Evolutionary conservation across 176 grass and related monocot species (phyloP), one percentile per base, ranked within the genome.

Genomic region (Pharus latifolius): DNA sequence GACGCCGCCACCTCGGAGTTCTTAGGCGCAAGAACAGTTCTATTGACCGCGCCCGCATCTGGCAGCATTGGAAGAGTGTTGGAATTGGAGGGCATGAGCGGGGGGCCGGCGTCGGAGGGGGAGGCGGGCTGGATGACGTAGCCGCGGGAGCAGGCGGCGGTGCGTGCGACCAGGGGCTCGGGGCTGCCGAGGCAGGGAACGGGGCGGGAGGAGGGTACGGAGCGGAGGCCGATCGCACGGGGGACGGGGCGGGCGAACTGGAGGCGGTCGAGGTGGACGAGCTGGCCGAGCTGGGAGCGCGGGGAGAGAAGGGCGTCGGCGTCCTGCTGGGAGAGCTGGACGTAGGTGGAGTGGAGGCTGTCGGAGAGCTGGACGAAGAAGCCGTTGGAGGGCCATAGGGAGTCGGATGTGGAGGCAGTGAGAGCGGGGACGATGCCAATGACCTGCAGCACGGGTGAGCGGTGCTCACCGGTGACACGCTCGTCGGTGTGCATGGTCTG

Each of bases 321-420:
- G 34, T 92, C 89, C 34, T 63, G 41, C 19, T 69, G 72, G 7
- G 83, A 78, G n/a, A 87, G 77, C 51, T 87, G 78, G 8, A 96
- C 89, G 54, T 87, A 96, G 60, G 93, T 96, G 69, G 82, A 96
- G 74, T 96, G 80, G 27, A 72, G 3, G 22, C 89, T 83, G 61
- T 97, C 93, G 25, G 93, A 97, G 49, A 97, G 83, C 70, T 97
- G 90, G 52, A 97, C 77, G 86, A 84, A 88, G 66, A 92, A 90
- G 15, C 89, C 93, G 29, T 92, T 84, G 29, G 89, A 56, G 4
- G 92, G 93, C 74, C 83, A 77, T 53, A 97, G 89, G 73, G 88
- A 79, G 56, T 97, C 86, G 43, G 83, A 67, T 19, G 93, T 89
- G 30, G 88, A 96, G 34, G 92, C 88, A 0, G 92, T 87, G 11